Conservation (phyloP, 768 basidiomycete species). For the Trametes cinnabarina region DNA sequence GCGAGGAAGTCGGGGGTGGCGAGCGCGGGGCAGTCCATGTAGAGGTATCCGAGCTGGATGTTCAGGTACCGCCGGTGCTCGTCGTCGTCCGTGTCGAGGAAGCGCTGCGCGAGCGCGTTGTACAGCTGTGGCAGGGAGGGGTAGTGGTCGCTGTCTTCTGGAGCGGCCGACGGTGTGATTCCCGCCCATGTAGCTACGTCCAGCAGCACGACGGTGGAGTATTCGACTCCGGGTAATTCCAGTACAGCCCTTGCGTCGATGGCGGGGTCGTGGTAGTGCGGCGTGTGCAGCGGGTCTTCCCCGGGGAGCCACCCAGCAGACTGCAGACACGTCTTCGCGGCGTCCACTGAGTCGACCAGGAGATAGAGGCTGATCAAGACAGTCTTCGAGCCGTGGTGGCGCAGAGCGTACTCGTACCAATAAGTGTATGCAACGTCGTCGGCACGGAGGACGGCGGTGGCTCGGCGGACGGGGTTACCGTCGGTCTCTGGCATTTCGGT, state of each 20-base stretch:
- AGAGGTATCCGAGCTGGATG: background rate
- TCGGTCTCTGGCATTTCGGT: too few relatives aligned
- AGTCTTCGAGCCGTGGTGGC: slow-evolving; percentile 2
- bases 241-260: background rate
- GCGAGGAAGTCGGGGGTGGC: background rate
- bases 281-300: background rate
- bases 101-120: background rate
- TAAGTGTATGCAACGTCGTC: background rate
- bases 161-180: background rate
- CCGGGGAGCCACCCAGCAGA: background rate
- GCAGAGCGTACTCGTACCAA: slow-evolving; percentile 4
- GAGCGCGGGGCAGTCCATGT: background rate
- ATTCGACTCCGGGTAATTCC: background rate
- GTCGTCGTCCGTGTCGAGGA: background rate
- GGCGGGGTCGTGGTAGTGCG: background rate
- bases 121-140: background rate
- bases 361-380: background rate
- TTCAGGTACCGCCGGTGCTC: background rate
- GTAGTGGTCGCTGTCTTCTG: background rate
- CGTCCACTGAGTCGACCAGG: background rate
- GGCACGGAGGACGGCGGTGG: too few relatives aligned
- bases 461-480: too few relatives aligned
- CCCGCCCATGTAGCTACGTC: background rate
- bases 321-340: background rate
- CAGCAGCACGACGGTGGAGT: background rate